Evolutionary conservation across 2,329 filamentous ascomycete genomes (phyloP), one percentile per base, ranked within the genome.

Genomic region (Aspergillus tamarii): DNA sequence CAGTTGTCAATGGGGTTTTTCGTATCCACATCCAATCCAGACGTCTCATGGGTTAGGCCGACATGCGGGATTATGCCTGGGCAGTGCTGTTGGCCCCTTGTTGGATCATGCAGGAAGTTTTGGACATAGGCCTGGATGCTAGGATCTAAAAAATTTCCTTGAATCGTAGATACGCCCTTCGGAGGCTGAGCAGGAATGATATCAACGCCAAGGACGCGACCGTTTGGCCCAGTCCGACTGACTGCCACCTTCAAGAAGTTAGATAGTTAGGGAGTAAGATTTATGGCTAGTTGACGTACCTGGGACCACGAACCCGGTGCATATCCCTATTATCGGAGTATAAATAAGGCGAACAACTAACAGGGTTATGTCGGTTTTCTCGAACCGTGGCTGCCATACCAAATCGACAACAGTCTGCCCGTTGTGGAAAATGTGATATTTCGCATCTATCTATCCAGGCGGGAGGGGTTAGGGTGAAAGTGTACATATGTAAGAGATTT

Each of bases 151-250:
- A 99, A 98, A 76, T 99, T 92, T 55, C 96, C 95, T 78, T 99
- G 95, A 62, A 99, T 93, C 2, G 93, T 93, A 32, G 92, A 94
- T n/a, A 96, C 93, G 26, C 95, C 95, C 72, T 87, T 88, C 0
- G 95, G 95, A 6, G 96, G 94, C 75, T 94, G 91, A 0, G 93
- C 92, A 5, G 95, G 95, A 68, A 99, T 93, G 58, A 99, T 86
- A 76, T 99, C 95, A 72, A 99, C 94, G 12, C 95, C 96, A 32
- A 99, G 83, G 14, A 99, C 89, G 50, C 90, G 87, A 10, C 94
- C 93, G 53, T 86, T 80, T 0, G 94, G 94, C 65, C 86, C 84
- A 5, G 92, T 96, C 59, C 88, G 86, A 65, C 92, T 90, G 39
- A 91, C 82, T 21, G 95, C 95, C 41, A 98, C 93, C 88, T 96